Evolutionary conservation across 371 early-diverging fungal species (phyloP), one percentile per base, ranked within the genome.

Genomic region (Mortierella sp.): DNA sequence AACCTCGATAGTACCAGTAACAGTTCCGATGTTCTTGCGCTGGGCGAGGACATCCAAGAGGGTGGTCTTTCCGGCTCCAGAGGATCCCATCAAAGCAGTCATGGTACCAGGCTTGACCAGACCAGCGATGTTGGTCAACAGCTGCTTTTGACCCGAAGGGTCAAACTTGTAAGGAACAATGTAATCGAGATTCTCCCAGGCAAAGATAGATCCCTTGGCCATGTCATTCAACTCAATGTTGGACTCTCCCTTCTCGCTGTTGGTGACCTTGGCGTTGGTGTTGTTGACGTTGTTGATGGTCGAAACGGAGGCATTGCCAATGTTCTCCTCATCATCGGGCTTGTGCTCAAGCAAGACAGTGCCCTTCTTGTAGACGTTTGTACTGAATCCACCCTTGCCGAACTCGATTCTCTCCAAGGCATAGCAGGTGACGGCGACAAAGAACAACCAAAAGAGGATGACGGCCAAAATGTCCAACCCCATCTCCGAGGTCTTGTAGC

Each of bases 11-110:
- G 89, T 87, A 31, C 97, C 97, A 9, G 93, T 90, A 4, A 95
- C 89, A 13, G 89, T 93, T 48, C 96, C 96, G 64, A 92, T 91
- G 28, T 94, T 95, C 89, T 95, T 95, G 78, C 96, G 93, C 80
- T 91, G 90, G 44, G 96, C 94, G 37, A 96, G 87, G 0, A 96
- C 91, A 88, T 98, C 97, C 77, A 97, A 78, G 0, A 97, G 90
- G 2, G 97, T 96, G 0, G 97, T 95, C 88, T 98, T 98, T 70
- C 98, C 98, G 54, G 96, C 94, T 74, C 97, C 97, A 46, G 94
- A 94, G 3, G 95, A 91, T 26, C 97, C 97, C 95, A 97, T 94
- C 24, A 97, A 81, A 3, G 97, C 98, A 16, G 93, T 92, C 83
- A 96, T 88, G 37, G 91, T 90, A 57, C 95, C 95, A 1, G 94